phyloP scores from a whole-genome alignment of 1,139 yeast species.

The Zhuliangozyma parablackwelliae region DNA sequence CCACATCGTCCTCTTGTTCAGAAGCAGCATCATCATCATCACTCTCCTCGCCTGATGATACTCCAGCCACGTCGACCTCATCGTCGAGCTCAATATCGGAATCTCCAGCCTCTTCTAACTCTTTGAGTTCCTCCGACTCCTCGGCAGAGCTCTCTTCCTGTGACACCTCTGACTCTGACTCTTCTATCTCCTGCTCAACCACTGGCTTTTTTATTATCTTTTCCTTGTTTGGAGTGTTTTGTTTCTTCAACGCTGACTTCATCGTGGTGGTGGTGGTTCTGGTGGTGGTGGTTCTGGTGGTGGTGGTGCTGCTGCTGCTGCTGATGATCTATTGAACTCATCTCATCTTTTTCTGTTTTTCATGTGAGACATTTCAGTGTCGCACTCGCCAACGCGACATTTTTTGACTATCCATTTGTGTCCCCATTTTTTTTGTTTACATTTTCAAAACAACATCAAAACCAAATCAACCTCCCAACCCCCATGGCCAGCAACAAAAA shows the following conservation, averaged over 20 bases:
- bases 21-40: constrained; percentile 12
- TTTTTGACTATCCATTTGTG: background rate
- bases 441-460: background rate
- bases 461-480: background rate
- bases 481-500: background rate
- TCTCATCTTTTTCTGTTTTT: background rate
- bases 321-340: constrained; percentile 1
- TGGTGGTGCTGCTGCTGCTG: background rate
- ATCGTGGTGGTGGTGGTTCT: too few relatives aligned
- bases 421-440: background rate
- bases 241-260: background rate
- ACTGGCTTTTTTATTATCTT: constrained; percentile 8
- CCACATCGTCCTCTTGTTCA: constrained; percentile 17
- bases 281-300: too few relatives aligned
- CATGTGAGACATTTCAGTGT: too few relatives aligned
- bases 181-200: constrained; percentile 2
- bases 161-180: too few relatives aligned
- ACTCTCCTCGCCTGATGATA: constrained; percentile 8
- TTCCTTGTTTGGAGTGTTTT: constrained; percentile 3
- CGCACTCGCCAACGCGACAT: background rate
- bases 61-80: constrained; percentile 6
- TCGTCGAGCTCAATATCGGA: too few relatives aligned
- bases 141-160: too few relatives aligned
- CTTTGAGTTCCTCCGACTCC: constrained; percentile 3
- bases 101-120: background rate